These are phyloP conservation scores for Candida coleopterorum DNA, from an alignment of 805 yeast species.

Conservation along the genomic window DNA sequence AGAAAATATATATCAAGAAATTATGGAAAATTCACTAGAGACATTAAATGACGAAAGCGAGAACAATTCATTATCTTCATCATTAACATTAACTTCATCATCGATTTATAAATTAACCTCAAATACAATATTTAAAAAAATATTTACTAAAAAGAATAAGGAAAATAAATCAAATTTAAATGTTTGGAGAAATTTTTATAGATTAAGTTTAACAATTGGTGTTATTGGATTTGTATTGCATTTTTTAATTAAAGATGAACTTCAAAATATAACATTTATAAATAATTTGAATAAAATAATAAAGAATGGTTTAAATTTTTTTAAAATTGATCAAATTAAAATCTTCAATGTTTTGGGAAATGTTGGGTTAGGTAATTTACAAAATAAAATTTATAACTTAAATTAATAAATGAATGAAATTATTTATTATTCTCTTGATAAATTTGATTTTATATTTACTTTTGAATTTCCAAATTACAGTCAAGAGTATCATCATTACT, in stretches of 20 bases:
- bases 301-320: no score
- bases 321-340: no score
- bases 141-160: constrained; percentile 15
- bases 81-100: constrained; percentile 28
- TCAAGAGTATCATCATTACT: no score
- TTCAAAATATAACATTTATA: no score
- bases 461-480: no score
- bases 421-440: no score
- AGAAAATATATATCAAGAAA: constrained; percentile 11
- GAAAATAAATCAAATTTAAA: background rate
- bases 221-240: constrained; percentile 36
- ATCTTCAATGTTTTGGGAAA: background rate
- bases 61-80: constrained; percentile 20
- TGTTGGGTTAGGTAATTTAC: constrained; percentile 31
- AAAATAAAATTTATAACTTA: constrained; percentile 24
- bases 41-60: constrained; percentile 12
- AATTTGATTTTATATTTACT: no score
- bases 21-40: constrained; percentile 15
- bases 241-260: constrained; percentile 22
- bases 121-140: constrained; percentile 25
- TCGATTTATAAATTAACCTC: constrained; percentile 27
- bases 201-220: constrained; percentile 34
- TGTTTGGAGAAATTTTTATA: constrained; percentile 21
- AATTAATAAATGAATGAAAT: background rate
- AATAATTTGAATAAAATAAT: background rate